Percentiles rank a stretch among this genome's conserved stretches.
Conservation (phyloP, 345 rosid species). For the Aquilaria malaccensis region DNA sequence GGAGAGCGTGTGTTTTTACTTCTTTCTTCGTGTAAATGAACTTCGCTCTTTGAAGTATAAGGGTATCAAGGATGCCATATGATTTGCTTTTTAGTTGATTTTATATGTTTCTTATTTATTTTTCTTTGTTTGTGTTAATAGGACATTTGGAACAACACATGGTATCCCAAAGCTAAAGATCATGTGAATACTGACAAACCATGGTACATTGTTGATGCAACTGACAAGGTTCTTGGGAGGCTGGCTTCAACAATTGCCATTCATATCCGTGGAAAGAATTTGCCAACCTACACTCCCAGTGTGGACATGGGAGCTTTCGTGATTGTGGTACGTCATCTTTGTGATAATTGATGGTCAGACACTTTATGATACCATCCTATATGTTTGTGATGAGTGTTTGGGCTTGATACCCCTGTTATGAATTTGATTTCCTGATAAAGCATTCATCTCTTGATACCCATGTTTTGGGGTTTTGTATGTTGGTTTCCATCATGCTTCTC, state of each 20-base stretch:
- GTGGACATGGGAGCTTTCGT: constrained; percentile 99
- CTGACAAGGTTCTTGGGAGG: constrained; percentile 84
- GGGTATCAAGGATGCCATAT: no score
- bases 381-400: not conserved
- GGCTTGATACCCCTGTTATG: not conserved
- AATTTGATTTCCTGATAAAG: not conserved
- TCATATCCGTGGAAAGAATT: constrained; percentile 87
- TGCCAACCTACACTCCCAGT: constrained; percentile 87
- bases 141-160: constrained; percentile 96
- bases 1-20: not conserved
- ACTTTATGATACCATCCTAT: not conserved
- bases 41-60: no score
- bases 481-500: not conserved
- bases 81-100: constrained; percentile 1
- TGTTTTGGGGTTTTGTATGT: not conserved
- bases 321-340: constrained; percentile 67
- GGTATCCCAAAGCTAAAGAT: constrained; percentile 93
- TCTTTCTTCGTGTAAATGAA: not conserved
- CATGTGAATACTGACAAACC: constrained; percentile 79
- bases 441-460: not conserved
- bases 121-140: constrained; percentile 15
- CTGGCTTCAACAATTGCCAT: constrained; percentile 86
- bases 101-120: not conserved
- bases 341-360: not conserved
- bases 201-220: constrained; percentile 91